Base-by-base conservation (phyloP, 2,329 filamentous ascomycete genomes). In the Xylariaceae sp. region DNA sequence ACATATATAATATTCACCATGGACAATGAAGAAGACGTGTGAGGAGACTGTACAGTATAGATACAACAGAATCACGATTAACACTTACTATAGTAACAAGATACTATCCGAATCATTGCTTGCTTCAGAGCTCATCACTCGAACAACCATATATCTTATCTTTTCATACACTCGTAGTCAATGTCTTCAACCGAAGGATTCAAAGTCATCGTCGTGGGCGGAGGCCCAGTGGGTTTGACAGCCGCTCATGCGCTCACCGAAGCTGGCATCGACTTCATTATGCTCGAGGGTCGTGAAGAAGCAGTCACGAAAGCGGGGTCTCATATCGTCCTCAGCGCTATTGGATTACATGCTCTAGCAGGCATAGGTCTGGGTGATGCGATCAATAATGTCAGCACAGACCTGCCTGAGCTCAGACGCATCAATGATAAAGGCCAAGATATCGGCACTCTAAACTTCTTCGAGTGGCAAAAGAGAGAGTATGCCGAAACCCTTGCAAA, bases 181-280 rank as follows among this genome's bases (percentile, higher is more conserved):
- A 42, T 42, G 40, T 42, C 40, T 42, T 42, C 40, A 16, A 10
- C 13, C 34, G 17, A 42, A 14, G 36, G 36, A 31, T 46, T 46
- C 31, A 34, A 34, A 18, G 45, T 39, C 17, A 39, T 47, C 31
- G 18, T 47, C 6, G 33, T 47, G 4, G 45, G 45, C 16, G 45
- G 31, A 6, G 45, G 45, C 6, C 45, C 45, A 10, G 33, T 18
- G 13, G 45, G 45, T 22, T 34, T 47, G 6, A 47, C 45, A 14
- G 19, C 14, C 18, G 45, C 45, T 34, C 45, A 47, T 16, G 31
- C 45, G 11, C 34, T 47, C n/a, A 17, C 45, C 34, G 39, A 39
- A 33, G 45, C 45, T 16, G 45, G 45, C 18, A n/a, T 47, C 13
- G 45, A 39, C 45, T 47, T 47, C 17, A 16, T 47, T 18, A 17